A percentile compares a stretch with the other conserved stretches of the same genome.
These are phyloP conservation scores for Theileria sp. DNA, from an alignment of 169 alveolate genomes.

Conservation along the genomic window DNA sequence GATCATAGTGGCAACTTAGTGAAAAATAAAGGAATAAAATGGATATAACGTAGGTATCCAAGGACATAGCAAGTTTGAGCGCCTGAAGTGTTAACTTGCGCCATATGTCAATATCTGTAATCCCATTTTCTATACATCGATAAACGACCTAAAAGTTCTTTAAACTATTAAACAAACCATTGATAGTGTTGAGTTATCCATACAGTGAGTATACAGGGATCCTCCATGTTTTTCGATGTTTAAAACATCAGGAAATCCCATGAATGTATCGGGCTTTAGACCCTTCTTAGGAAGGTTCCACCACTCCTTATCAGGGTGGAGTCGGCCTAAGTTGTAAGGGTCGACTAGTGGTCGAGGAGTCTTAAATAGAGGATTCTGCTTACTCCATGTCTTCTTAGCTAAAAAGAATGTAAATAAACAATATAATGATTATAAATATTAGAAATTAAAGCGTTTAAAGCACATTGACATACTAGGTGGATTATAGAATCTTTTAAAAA, in stretches of 20 bases:
- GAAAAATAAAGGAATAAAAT: slow-evolving; percentile 70
- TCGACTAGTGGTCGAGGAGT: slow-evolving; percentile 81
- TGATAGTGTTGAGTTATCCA: slow-evolving; percentile 75
- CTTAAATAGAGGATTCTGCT: slow-evolving; percentile 75
- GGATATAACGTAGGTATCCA: slow-evolving; percentile 68
- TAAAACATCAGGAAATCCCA: slow-evolving; percentile 79
- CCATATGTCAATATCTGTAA: slow-evolving; percentile 68
- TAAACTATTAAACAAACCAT: slow-evolving; percentile 22
- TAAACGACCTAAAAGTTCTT: slow-evolving; percentile 64
- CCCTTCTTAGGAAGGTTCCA: slow-evolving; percentile 74
- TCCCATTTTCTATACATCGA: slow-evolving; percentile 67
- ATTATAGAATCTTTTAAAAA: slow-evolving; percentile 60
- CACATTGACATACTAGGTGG: slow-evolving; percentile 50
- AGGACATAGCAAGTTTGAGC: slow-evolving; percentile 59
- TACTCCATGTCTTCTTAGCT: slow-evolving; percentile 78
- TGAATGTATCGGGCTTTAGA: slow-evolving; percentile 70
- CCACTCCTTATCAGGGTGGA: slow-evolving; percentile 81
- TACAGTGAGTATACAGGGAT: slow-evolving; percentile 70
- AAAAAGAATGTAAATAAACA: neutral
- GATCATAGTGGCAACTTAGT: slow-evolving; percentile 53
- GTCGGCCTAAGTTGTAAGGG: slow-evolving; percentile 68
- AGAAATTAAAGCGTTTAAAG: neutral
- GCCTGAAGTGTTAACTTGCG: slow-evolving; percentile 64
- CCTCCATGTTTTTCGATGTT: slow-evolving; percentile 74
- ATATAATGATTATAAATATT: slow-evolving; percentile 21